These are phyloP conservation scores for Bipolaris sorokiniana DNA, from an alignment of 2,329 filamentous ascomycete species.

Conservation along the genomic window DNA sequence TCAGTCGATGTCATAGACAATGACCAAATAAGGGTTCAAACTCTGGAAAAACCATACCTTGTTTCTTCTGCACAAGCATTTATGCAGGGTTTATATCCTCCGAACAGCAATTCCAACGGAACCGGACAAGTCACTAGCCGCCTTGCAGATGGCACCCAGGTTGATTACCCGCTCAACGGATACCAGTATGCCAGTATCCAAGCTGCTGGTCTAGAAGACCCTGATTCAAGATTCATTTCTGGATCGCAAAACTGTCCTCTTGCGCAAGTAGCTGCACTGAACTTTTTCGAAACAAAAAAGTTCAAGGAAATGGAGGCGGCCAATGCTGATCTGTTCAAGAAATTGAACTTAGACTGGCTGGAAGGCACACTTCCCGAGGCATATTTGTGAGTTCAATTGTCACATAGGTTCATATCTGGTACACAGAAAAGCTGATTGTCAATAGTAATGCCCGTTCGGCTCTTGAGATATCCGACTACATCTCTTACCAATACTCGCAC, in stretches of 20 bases:
- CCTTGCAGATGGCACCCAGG: constrained; percentile 56
- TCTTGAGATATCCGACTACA: constrained; percentile 61
- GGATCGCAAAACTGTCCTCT: constrained; percentile 56
- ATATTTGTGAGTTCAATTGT: background rate
- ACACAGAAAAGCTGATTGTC: background rate
- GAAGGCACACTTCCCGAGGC: constrained; percentile 46
- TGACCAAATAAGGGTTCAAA: constrained; percentile 56
- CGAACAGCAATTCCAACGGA: constrained; percentile 43
- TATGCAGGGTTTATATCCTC: constrained; percentile 67
- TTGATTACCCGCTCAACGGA: constrained; percentile 59
- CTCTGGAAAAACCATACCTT: constrained; percentile 56
- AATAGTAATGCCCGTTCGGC: constrained; percentile 59
- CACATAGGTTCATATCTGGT: background rate
- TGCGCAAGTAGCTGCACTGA: constrained; percentile 45
- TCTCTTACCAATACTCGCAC: constrained; percentile 61
- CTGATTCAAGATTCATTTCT: constrained; percentile 57
- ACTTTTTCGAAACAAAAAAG: constrained; percentile 52
- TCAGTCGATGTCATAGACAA: constrained; percentile 53
- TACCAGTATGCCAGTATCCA: constrained; percentile 64
- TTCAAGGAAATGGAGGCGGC: constrained; percentile 50
- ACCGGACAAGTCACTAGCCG: constrained; percentile 47
- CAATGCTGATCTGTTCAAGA: constrained; percentile 53
- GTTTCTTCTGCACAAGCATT: constrained; percentile 64
- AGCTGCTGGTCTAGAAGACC: constrained; percentile 53
- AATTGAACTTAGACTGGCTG: constrained; percentile 54